phyloP scores from a whole-genome alignment of 2,329 filamentous ascomycete genomes.

The Paraconiothyrium brasiliense region DNA sequence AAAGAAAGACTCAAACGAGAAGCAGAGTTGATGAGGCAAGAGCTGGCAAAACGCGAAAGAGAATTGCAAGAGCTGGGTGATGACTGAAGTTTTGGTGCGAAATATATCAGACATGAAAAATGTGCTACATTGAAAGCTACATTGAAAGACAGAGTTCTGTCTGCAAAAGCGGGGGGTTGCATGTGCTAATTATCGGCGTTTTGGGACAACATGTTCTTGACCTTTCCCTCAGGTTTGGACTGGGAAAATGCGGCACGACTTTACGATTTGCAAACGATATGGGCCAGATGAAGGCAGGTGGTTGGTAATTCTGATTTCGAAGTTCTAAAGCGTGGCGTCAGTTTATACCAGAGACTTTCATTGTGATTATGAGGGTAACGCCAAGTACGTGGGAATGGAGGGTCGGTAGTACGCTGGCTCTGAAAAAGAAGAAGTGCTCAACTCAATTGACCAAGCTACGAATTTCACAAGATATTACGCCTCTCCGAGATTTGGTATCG shows the following conservation, averaged over 20 bases:
- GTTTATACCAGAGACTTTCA: not conserved
- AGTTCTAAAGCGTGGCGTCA: not conserved
- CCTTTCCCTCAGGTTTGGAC: not conserved
- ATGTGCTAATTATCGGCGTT: not conserved
- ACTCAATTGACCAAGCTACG: not conserved
- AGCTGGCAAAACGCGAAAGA: conserved; percentile 38
- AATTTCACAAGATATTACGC: not conserved
- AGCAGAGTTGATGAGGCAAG: conserved; percentile 43
- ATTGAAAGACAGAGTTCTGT: not conserved
- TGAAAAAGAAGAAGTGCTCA: not conserved
- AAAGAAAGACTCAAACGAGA: conserved; percentile 44
- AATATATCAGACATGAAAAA: not conserved
- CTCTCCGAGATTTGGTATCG: no score
- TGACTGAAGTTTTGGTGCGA: conserved; percentile 23
- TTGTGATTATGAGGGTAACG: not conserved
- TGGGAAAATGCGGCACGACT: not conserved
- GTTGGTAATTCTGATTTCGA: not conserved
- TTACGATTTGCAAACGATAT: not conserved
- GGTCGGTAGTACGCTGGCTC: not conserved
- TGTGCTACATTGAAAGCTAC: not conserved
- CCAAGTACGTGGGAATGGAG: not conserved
- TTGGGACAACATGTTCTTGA: not conserved
- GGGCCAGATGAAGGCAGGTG: no score
- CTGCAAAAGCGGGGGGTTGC: not conserved
- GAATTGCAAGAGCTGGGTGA: conserved; percentile 46